Evolutionary conservation across 768 basidiomycete genomes (phyloP).

Genomic region (Hortiboletus flavorubellus): DNA sequence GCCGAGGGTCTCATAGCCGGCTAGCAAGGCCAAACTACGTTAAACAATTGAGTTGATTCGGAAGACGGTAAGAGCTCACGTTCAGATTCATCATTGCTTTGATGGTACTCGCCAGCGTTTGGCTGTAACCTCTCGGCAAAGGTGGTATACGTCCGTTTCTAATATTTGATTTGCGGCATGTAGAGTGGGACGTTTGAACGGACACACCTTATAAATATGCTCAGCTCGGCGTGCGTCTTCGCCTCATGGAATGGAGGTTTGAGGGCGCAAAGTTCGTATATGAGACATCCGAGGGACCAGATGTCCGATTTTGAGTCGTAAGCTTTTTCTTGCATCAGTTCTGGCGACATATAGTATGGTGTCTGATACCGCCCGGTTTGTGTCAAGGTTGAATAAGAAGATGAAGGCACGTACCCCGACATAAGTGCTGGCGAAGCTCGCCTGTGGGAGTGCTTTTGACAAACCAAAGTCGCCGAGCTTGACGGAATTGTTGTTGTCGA

Average conservation of each 20-base stretch:
- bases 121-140: conserved; percentile 79
- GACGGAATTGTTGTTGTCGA: conserved; percentile 79
- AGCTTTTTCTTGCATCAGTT: conserved; percentile 94
- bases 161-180: not conserved
- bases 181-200: not conserved
- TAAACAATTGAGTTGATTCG: not conserved
- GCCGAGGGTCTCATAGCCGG: conserved; percentile 87
- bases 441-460: conserved; percentile 84
- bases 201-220: conserved; percentile 72
- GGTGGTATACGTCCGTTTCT: conserved; percentile 92
- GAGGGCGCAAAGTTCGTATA: conserved; percentile 93
- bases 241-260: conserved; percentile 94
- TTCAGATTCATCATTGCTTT: conserved; percentile 86
- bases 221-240: conserved; percentile 83
- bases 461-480: conserved; percentile 98
- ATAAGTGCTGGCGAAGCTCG: conserved; percentile 92
- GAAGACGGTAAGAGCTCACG: conserved; percentile 40
- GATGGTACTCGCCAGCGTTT: conserved; percentile 66
- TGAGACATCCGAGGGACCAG: conserved; percentile 96
- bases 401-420: conserved; percentile 70
- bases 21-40: conserved; percentile 33
- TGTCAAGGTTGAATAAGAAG: not conserved
- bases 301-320: conserved; percentile 99
- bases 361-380: conserved; percentile 66
- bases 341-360: conserved; percentile 99